Conservation (phyloP, 2,329 filamentous ascomycete species). For the Colletotrichum lentis region DNA sequence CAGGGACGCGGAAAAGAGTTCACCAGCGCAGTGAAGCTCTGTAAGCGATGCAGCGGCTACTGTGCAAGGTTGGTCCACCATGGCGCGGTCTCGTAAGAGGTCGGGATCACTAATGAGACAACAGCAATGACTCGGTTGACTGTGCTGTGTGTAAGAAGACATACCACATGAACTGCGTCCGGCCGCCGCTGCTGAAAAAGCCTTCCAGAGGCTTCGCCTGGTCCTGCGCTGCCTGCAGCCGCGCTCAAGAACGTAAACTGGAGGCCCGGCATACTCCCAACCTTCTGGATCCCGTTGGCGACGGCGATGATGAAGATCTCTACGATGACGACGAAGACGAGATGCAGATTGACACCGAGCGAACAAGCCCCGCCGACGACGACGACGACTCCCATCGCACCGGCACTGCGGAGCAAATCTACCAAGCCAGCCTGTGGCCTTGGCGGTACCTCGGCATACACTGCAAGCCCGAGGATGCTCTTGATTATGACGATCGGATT, state of each 20-base stretch:
- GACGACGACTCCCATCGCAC: slow-evolving; percentile 63
- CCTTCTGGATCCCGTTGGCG: slow-evolving; percentile 71
- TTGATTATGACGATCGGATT: slow-evolving; percentile 97
- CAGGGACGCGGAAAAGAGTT: slow-evolving; percentile 92
- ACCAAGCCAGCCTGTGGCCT: slow-evolving; percentile 93
- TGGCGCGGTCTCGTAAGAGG: slow-evolving; percentile 21
- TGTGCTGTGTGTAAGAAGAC: slow-evolving; percentile 94
- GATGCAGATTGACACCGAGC: slow-evolving; percentile 62
- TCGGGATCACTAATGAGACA: slow-evolving; percentile 25
- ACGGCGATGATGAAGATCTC: slow-evolving; percentile 70
- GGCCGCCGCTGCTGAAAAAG: slow-evolving; percentile 90
- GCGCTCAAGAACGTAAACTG: slow-evolving; percentile 91
- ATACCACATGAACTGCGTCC: slow-evolving; percentile 98
- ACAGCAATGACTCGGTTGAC: slow-evolving; percentile 90
- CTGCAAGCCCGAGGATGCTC: slow-evolving; percentile 90
- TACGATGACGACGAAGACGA: slow-evolving; percentile 77
- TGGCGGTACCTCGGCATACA: slow-evolving; percentile 96
- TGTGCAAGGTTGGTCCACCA: slow-evolving; percentile 77
- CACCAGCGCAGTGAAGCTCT: slow-evolving; percentile 93
- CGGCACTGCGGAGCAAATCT: slow-evolving; percentile 84
- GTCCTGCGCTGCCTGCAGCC: slow-evolving; percentile 95
- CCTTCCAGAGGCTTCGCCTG: slow-evolving; percentile 97
- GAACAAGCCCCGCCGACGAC: slow-evolving; percentile 70
- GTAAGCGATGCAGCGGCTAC: slow-evolving; percentile 90
- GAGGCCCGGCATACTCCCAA: slow-evolving; percentile 89